Evolutionary conservation across 1,284 basidiomycete species (phyloP), one percentile per base, ranked within the genome.

Genomic region (Phylloporus sp.): DNA sequence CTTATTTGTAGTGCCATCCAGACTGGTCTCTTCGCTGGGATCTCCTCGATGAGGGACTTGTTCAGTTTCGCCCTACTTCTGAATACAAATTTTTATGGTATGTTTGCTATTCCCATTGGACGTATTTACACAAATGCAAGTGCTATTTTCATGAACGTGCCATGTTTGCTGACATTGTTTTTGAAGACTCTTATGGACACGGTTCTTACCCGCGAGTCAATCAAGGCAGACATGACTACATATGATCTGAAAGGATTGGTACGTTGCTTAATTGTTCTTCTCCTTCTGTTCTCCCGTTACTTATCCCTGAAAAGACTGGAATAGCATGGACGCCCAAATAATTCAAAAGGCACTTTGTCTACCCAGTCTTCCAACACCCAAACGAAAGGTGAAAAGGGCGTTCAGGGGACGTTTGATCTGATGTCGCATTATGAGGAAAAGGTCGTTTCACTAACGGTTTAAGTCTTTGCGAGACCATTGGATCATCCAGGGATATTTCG

Each of bases 1-100:
- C 76, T 86, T 3, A 85, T 86, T 67, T 80, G 85, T 47, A 83
- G 82, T 32, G 83, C 83, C 23, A 75, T 87, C 25, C 85, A 85
- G 67, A 86, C 86, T 0, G 82, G 81, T 52, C 68, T 86, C 11
- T 85, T 87, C 55, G 81, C 80, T 1, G 80, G 78, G 0, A 75
- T 86, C 7, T 87, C 86, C 70, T 81, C 85, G 19, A 60, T 85
- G 29, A 81, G 78, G 4, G 83, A 85, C 67, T 66, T 86, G 43
- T 79, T 85, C 55, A 76, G 78, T 3, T 86, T 85, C 72, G 49
- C 82, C 5, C 17, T 65, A 41, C 49, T 71, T 12, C 79, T 76
- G 2, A 62, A 52, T 8, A 75, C 73, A 5, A 74, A 78, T 45
- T 41, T 80, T 4, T 77, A 73, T 49, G 75, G 72, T 6, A 75